These are phyloP conservation scores for Durotheca rogersii DNA, from an alignment of 495 filamentous ascomycete species.

Conservation along the genomic window DNA sequence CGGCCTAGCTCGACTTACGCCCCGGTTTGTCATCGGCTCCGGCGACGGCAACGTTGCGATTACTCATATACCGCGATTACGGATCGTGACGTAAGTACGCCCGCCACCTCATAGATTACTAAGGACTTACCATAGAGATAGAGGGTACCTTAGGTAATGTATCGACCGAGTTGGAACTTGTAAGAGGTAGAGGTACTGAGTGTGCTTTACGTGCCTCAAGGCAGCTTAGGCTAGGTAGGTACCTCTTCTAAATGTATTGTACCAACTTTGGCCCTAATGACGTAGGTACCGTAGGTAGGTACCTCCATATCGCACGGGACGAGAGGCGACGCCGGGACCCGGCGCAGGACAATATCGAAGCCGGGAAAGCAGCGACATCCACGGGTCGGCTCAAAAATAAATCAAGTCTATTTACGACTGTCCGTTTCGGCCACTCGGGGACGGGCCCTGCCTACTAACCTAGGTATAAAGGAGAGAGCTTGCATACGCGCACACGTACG, in stretches of 20 bases:
- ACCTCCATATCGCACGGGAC: background rate
- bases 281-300: background rate
- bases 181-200: no score
- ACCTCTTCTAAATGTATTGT: no score
- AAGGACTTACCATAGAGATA: no score
- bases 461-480: background rate
- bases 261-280: no score
- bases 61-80: constrained; percentile 25
- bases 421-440: constrained; percentile 7
- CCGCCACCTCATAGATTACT: background rate
- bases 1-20: background rate
- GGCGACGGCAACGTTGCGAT: background rate
- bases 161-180: no score
- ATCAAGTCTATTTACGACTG: constrained; percentile 19
- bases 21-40: constrained; percentile 26
- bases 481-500: no score
- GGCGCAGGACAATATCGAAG: no score
- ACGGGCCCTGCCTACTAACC: constrained; percentile 3
- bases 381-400: no score
- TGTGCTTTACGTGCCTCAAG: no score
- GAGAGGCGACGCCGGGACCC: no score
- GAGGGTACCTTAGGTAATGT: background rate
- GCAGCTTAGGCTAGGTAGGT: no score
- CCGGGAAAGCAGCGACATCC: no score
- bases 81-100: constrained; percentile 28